phyloP scores from a whole-genome alignment of 768 basidiomycete species.

The Porpolomopsis calyptriformis region DNA sequence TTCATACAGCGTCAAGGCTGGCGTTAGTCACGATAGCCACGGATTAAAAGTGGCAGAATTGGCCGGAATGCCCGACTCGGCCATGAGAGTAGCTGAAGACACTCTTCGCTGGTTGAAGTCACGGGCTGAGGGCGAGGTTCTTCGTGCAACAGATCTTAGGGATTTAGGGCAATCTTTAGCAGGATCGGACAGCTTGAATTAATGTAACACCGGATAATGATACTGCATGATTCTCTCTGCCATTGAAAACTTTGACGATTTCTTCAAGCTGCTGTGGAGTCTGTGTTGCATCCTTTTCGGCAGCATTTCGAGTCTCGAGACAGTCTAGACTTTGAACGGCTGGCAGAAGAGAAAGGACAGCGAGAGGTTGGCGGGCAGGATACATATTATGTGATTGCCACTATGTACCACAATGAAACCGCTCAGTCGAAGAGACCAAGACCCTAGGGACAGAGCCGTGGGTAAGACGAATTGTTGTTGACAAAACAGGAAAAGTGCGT shows the following conservation, averaged over 20 bases:
- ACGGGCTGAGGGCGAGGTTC: constrained; percentile 13
- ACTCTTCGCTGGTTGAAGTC: constrained; percentile 34
- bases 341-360: too few relatives aligned
- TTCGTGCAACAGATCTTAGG: constrained; percentile 20
- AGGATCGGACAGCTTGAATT: constrained; percentile 1
- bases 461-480: neutral
- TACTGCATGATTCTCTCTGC: too few relatives aligned
- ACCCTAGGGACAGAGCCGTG: constrained; percentile 41
- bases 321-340: too few relatives aligned
- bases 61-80: constrained; percentile 67
- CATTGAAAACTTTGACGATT: too few relatives aligned
- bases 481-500: constrained; percentile 14
- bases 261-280: too few relatives aligned
- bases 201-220: too few relatives aligned
- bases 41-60: constrained; percentile 83
- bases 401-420: too few relatives aligned
- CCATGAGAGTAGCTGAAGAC: constrained; percentile 48
- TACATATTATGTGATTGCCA: too few relatives aligned
- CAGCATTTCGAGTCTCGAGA: too few relatives aligned
- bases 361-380: too few relatives aligned
- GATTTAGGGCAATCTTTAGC: constrained; percentile 22
- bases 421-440: constrained; percentile 91
- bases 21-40: constrained; percentile 85
- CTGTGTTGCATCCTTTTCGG: too few relatives aligned
- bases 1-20: constrained; percentile 68